These are phyloP conservation scores for Colletotrichum nymphaeae DNA, from an alignment of 2,329 filamentous ascomycete species.

Conservation along the genomic window DNA sequence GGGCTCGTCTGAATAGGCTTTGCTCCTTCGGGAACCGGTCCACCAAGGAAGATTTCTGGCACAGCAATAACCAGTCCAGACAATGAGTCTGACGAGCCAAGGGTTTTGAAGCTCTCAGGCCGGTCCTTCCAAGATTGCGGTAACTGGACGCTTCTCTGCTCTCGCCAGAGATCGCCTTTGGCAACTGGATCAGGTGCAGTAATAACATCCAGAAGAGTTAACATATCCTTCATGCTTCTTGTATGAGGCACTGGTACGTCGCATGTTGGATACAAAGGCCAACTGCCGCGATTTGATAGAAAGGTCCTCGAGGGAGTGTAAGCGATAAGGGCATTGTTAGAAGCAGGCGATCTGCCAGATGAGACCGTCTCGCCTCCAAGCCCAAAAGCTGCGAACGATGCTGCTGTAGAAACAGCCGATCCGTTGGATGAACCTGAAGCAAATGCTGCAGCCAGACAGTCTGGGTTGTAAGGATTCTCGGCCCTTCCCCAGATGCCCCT, in stretches of 20 bases:
- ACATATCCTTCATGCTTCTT: conserved; percentile 54
- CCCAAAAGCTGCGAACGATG: conserved; percentile 61
- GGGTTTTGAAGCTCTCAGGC: no score
- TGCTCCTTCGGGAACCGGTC: no score
- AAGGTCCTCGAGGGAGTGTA: conserved; percentile 60
- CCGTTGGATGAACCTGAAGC: conserved; percentile 66
- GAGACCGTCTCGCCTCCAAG: conserved; percentile 64
- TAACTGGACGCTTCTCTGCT: no score
- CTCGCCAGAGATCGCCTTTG: no score
- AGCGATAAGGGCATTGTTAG: no score
- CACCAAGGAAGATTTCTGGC: no score
- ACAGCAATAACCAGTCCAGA: no score
- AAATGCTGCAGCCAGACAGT: conserved; percentile 63
- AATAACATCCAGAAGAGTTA: not conserved
- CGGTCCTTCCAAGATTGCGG: no score
- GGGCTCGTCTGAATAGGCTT: no score
- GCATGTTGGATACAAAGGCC: conserved; percentile 64
- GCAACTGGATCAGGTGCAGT: no score
- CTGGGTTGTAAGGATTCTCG: conserved; percentile 62
- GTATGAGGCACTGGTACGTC: conserved; percentile 63
- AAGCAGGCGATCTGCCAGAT: conserved; percentile 50
- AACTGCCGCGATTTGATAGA: conserved; percentile 59
- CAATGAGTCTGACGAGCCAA: no score
- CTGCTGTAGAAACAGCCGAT: conserved; percentile 58
- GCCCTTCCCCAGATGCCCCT: conserved; percentile 63